These are phyloP conservation scores for Claviceps citrina DNA, from an alignment of 2,329 filamentous ascomycete species.

Conservation along the genomic window DNA sequence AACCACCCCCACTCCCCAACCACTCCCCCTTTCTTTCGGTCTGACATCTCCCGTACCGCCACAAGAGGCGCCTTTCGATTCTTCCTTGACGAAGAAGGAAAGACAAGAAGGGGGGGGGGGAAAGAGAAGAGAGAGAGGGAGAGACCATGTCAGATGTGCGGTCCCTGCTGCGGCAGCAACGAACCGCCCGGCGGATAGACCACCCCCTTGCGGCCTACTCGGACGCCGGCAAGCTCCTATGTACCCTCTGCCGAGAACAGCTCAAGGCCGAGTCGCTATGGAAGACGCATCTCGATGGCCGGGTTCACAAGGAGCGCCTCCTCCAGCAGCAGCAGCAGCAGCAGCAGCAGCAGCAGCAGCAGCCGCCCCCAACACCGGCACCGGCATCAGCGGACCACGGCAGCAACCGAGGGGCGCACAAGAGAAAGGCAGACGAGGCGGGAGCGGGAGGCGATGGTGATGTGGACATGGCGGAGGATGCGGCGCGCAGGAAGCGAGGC, in stretches of 20 bases:
- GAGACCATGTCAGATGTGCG: conserved; percentile 58
- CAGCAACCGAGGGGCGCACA: conserved; percentile 10
- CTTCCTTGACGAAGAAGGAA: not conserved
- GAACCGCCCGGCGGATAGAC: conserved; percentile 55
- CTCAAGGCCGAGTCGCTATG: conserved; percentile 53
- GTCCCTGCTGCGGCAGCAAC: conserved; percentile 62
- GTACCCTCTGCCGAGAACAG: conserved; percentile 47
- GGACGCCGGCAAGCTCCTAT: conserved; percentile 50
- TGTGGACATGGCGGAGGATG: conserved; percentile 21
- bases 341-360: not conserved
- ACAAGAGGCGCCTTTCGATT: too few species aligned
- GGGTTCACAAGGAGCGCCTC: conserved; percentile 22
- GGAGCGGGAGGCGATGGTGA: too few species aligned
- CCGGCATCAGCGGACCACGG: conserved; percentile 1
- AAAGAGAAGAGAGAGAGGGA: not conserved
- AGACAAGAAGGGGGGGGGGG: too few species aligned
- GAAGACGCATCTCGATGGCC: conserved; percentile 43
- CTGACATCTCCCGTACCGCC: too few species aligned
- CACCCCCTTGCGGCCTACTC: conserved; percentile 56
- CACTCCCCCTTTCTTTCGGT: too few species aligned
- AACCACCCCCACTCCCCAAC: too few species aligned
- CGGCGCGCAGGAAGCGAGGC: conserved; percentile 29
- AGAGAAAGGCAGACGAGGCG: conserved; percentile 21
- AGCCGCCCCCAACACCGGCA: conserved; percentile 11
- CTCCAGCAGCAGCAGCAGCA: conserved; percentile 9